Percentiles rank a stretch among this genome's conserved stretches.
Evolutionary conservation across 495 filamentous ascomycete genomes (phyloP).

Genomic region (Polyplosphaeria fusca): DNA sequence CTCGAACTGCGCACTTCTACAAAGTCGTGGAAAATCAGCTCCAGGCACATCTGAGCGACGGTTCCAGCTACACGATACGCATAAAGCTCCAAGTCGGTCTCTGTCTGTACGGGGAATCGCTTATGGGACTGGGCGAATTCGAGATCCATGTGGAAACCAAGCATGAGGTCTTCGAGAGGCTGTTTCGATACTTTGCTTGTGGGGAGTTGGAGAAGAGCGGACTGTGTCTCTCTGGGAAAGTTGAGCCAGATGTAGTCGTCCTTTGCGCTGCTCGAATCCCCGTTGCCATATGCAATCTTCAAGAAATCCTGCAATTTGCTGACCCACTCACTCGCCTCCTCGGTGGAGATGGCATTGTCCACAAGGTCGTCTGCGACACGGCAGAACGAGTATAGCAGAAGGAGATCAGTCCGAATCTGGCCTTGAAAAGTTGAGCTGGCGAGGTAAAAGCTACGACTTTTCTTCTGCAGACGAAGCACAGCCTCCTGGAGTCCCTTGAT

Average conservation of each 20-base stretch:
- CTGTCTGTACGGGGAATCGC: conserved; percentile 53
- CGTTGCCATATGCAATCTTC: conserved; percentile 39
- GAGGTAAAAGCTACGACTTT: conserved; percentile 67
- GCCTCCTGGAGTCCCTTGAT: conserved; percentile 56
- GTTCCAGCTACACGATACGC: conserved; percentile 62
- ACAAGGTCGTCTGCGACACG: conserved; percentile 67
- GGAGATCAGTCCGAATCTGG: conserved; percentile 60
- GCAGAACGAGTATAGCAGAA: conserved; percentile 68
- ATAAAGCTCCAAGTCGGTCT: conserved; percentile 56
- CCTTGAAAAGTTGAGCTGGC: conserved; percentile 63
- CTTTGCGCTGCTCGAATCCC: conserved; percentile 24
- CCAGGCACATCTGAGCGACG: conserved; percentile 61
- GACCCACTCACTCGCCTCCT: conserved; percentile 52
- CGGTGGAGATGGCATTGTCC: conserved; percentile 50
- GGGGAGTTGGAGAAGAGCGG: conserved; percentile 55
- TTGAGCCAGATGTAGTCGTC: conserved; percentile 40
- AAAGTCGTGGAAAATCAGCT: conserved; percentile 58
- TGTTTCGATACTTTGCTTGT: conserved; percentile 48
- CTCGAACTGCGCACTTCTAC: conserved; percentile 28
- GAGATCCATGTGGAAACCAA: conserved; percentile 63
- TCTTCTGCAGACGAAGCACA: conserved; percentile 50
- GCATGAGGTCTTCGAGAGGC: conserved; percentile 57
- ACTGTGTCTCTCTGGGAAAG: conserved; percentile 50
- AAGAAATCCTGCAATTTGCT: conserved; percentile 51
- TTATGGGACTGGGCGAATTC: conserved; percentile 38